Conservation (phyloP, 306 rosid species). For the Corylus americana region DNA sequence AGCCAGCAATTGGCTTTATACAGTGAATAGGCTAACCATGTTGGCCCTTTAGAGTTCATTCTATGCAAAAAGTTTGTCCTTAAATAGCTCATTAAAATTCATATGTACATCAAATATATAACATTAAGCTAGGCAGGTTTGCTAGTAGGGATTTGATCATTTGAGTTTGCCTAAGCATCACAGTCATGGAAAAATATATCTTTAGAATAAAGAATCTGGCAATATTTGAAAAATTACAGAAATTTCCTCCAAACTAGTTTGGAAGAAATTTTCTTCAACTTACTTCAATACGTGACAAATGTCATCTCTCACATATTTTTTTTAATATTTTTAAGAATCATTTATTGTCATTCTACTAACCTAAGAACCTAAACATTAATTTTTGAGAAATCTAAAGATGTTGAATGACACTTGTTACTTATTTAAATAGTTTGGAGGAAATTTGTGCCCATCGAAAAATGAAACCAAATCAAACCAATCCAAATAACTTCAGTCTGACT, state of each 20-base stretch:
- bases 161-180: background rate
- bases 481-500: background rate
- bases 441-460: background rate
- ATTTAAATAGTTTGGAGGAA: too few species aligned
- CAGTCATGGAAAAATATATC: background rate
- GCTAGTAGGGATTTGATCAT: background rate
- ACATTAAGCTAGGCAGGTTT: background rate
- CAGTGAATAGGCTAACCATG: background rate
- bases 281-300: too few species aligned
- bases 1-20: background rate
- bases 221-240: background rate
- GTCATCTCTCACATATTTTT: too few species aligned
- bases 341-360: too few species aligned
- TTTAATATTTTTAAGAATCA: too few species aligned
- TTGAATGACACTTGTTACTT: too few species aligned
- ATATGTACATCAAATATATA: background rate
- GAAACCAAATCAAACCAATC: background rate
- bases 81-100: background rate
- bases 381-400: too few species aligned
- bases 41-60: background rate
- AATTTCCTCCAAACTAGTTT: too few species aligned
- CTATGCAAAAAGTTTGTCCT: background rate
- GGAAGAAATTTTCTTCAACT: too few species aligned
- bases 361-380: too few species aligned
- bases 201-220: background rate